Base-by-base conservation (phyloP, 2,329 filamentous ascomycete species). In the Colletotrichum godetiae region DNA sequence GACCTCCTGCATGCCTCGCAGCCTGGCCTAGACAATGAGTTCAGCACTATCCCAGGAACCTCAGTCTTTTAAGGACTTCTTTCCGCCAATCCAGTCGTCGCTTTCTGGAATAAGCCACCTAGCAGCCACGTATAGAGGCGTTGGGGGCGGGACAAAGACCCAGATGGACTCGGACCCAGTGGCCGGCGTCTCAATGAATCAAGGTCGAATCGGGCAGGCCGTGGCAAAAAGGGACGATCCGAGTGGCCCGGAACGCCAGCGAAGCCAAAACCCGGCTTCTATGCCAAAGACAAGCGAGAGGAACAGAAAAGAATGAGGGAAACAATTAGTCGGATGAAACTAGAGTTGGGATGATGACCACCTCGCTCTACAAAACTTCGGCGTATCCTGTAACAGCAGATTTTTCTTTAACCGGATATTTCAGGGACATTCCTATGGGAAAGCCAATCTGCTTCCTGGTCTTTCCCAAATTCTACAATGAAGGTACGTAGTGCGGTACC, bases 181-280 rank as follows among this genome's bases (percentile, higher is more conserved):
- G 61, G n/a, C 8, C 67, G 60, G 27, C 53, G 53, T 65, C 61
- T 70, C 60, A 73, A 56, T 70, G 70, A 73, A 57, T 64, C 72
- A 63, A 55, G 72, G 22, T 53, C 62, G 46, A 74, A 59, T 75
- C 76, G 76, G 76, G 63, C 69, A 71, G 71, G 68, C 76, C 76
- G 76, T 76, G 75, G 75, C 76, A 72, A 62, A 65, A 62, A 57
- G 61, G 56, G 57, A 68, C 65, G 73, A 76, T 69, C 71, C 76
- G 73, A 74, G 65, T 75, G 76, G 73, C 49, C 68, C 75, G 65
- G 72, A 75, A 66, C 65, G 56, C 37, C 63, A 64, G 27, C 57
- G 63, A 65, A 68, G 27, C 55, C 55, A 52, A 24, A 22, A 3
- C 57, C 37, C 24, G 15, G 59, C 53, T 67, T 71, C 63, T 10